Evolutionary conservation across 768 basidiomycete species (phyloP).

Genomic region (Mycena metata): DNA sequence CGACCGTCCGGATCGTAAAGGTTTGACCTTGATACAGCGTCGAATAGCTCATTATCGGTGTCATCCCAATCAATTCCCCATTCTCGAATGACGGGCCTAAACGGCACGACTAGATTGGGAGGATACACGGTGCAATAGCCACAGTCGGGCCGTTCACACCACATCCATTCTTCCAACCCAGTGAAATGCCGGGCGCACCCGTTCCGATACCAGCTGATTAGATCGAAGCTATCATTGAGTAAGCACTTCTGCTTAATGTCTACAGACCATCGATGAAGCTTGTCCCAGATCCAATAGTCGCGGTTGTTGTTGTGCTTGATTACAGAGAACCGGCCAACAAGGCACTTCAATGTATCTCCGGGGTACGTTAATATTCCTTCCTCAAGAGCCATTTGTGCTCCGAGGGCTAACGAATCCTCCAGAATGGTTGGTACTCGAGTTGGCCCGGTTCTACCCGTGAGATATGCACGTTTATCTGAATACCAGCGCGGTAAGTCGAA

Average conservation of each 20-base stretch:
- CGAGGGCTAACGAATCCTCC: not conserved
- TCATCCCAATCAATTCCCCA: conserved; percentile 1
- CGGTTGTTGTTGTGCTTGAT: not conserved
- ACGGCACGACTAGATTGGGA: not conserved
- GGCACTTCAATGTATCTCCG: not conserved
- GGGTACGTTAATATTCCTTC: conserved; percentile 1
- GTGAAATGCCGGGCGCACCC: not conserved
- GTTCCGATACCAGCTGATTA: not conserved
- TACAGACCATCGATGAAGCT: not conserved
- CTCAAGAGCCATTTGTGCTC: not conserved
- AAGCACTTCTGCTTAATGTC: not conserved
- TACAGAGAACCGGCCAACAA: not conserved
- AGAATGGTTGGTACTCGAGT: not conserved
- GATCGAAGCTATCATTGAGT: not conserved
- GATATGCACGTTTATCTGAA: not conserved
- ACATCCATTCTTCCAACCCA: not conserved
- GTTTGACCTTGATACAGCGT: not conserved
- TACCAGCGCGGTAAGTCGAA: conserved; percentile 4
- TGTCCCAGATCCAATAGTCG: not conserved
- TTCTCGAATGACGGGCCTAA: not conserved
- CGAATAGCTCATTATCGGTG: not conserved
- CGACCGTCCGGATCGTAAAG: not conserved
- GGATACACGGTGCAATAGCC: not conserved
- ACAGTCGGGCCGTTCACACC: not conserved
- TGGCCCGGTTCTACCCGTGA: not conserved